A percentile compares a stretch with the other conserved stretches of the same genome.
Evolutionary conservation across 2,329 filamentous ascomycete genomes (phyloP).

Genomic region (Cadophora gregata): DNA sequence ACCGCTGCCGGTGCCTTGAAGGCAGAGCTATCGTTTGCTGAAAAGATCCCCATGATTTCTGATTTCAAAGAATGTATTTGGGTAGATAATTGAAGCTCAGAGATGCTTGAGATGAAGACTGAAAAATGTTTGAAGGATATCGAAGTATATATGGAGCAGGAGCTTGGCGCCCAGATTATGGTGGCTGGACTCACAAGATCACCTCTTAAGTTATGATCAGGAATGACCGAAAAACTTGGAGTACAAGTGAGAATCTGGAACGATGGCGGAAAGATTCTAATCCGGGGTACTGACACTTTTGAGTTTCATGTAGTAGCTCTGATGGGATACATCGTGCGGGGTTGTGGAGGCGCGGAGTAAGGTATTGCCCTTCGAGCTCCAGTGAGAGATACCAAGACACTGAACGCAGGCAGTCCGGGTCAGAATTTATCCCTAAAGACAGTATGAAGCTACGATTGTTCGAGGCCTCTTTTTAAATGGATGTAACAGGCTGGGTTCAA

Average conservation of each 20-base stretch:
- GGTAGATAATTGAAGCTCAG: background rate
- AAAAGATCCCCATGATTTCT: conserved; percentile 17
- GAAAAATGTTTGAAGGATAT: background rate
- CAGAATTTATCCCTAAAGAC: background rate
- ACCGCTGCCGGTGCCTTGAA: conserved; percentile 24
- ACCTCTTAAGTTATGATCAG: background rate
- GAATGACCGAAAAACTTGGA: background rate
- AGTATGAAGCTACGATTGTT: background rate
- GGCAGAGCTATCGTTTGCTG: conserved; percentile 16
- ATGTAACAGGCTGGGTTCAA: background rate
- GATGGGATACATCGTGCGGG: background rate
- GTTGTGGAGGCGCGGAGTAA: conserved; percentile 15
- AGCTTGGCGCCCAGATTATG: conserved; percentile 13
- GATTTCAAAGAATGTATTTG: background rate
- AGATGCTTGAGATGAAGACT: background rate
- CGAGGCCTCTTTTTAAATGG: background rate
- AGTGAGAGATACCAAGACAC: background rate
- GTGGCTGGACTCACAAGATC: conserved; percentile 14
- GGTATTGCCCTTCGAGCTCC: background rate
- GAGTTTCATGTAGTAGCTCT: background rate
- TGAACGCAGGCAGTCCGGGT: conserved; percentile 3
- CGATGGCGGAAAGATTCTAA: background rate
- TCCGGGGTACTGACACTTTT: conserved; percentile 4
- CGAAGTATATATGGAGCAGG: conserved; percentile 13
- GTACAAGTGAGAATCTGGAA: background rate